Percentiles rank a stretch among this genome's conserved stretches.
These are phyloP conservation scores for Echria macrotheca DNA, from an alignment of 495 filamentous ascomycete species.

Conservation along the genomic window DNA sequence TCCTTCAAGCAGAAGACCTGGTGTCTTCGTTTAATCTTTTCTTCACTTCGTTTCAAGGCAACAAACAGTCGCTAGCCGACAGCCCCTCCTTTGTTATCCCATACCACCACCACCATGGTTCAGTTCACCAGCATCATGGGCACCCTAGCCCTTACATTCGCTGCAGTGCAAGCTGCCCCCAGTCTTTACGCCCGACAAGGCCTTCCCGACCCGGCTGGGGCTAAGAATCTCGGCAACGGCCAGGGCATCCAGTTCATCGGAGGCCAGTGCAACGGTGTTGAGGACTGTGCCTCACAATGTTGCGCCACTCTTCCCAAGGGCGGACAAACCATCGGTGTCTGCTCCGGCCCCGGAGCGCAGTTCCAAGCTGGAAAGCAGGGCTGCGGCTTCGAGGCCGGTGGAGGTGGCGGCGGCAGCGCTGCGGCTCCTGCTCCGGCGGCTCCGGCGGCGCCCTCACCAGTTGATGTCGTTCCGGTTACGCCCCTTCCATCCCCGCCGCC, in stretches of 20 bases:
- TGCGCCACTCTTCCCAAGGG: slow-evolving; percentile 26
- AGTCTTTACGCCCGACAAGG: slow-evolving; percentile 44
- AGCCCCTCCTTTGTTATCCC: not conserved
- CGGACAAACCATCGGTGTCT: slow-evolving; percentile 30
- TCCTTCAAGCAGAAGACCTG: slow-evolving; percentile 5
- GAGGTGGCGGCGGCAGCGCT: not conserved
- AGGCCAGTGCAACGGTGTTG: slow-evolving; percentile 35
- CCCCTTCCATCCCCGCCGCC: not conserved
- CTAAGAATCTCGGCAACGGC: slow-evolving; percentile 38
- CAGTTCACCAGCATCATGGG: slow-evolving; percentile 15
- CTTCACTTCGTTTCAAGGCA: not conserved
- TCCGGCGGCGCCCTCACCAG: not conserved
- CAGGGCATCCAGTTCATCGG: slow-evolving; percentile 38
- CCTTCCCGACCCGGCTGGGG: slow-evolving; percentile 26
- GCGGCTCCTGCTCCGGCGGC: not conserved
- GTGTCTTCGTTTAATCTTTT: slow-evolving; percentile 7
- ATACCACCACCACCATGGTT: slow-evolving; percentile 16
- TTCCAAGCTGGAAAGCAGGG: slow-evolving; percentile 29
- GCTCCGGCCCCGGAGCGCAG: slow-evolving; percentile 27
- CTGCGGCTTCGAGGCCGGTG: slow-evolving; percentile 23
- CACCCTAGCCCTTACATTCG: slow-evolving; percentile 40
- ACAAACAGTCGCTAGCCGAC: slow-evolving; percentile 12
- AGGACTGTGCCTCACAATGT: slow-evolving; percentile 38
- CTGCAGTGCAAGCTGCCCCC: slow-evolving; percentile 49
- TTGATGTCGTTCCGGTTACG: not conserved